phyloP scores from a whole-genome alignment of 2,329 filamentous ascomycete genomes.

The Sphaceloma murrayae region DNA sequence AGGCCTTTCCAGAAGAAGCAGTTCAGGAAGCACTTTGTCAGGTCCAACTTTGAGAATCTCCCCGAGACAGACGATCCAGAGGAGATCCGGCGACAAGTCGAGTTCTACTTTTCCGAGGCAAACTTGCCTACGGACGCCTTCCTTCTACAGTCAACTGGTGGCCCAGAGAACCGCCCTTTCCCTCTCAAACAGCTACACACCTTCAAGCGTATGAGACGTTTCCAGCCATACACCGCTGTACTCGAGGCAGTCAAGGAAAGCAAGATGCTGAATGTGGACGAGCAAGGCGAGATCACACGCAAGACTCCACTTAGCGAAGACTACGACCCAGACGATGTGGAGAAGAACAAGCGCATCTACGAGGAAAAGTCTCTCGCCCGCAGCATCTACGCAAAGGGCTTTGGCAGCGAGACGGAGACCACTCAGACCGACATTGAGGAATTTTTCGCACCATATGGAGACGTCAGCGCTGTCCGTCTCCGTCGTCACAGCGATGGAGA shows the following conservation, averaged over 20 bases:
- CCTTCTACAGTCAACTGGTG: conserved; percentile 68
- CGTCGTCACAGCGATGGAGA: conserved; percentile 60
- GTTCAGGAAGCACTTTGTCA: conserved; percentile 18
- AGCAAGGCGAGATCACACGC: conserved; percentile 66
- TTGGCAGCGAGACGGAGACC: conserved; percentile 70
- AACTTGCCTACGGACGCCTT: conserved; percentile 86
- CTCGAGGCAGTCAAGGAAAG: conserved; percentile 75
- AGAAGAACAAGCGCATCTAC: conserved; percentile 45
- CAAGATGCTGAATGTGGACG: conserved; percentile 60
- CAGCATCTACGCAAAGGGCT: conserved; percentile 89
- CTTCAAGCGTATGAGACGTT: conserved; percentile 94
- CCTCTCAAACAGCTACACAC: conserved; percentile 65
- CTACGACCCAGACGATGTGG: conserved; percentile 39
- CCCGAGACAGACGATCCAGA: conserved; percentile 67
- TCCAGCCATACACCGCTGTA: conserved; percentile 77
- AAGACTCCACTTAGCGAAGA: conserved; percentile 55
- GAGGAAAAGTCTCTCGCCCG: conserved; percentile 59
- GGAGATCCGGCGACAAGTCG: conserved; percentile 82
- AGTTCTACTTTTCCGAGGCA: conserved; percentile 91
- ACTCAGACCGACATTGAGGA: conserved; percentile 91
- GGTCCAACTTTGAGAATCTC: conserved; percentile 35
- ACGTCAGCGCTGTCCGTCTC: conserved; percentile 74
- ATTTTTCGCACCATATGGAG: conserved; percentile 75
- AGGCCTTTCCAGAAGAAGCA: conserved; percentile 13
- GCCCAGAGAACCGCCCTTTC: conserved; percentile 72